Conservation (phyloP, 2,329 filamentous ascomycete genomes). For the Neonectria hederae region DNA sequence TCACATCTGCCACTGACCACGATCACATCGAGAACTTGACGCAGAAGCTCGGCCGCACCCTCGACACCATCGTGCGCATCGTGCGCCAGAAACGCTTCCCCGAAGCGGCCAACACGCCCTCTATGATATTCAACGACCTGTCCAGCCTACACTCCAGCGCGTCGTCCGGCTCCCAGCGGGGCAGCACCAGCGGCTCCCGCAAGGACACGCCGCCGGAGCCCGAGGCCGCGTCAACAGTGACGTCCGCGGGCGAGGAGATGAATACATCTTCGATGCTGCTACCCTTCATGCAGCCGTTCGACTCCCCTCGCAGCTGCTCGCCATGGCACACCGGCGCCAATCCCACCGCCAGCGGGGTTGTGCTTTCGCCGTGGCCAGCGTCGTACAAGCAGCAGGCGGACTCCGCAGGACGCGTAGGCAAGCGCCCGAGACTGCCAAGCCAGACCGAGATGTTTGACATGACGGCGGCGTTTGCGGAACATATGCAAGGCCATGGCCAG, state of each 20-base stretch:
- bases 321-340: slow-evolving; percentile 23
- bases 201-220: slow-evolving; percentile 36
- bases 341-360: slow-evolving; percentile 1
- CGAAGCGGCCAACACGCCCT: slow-evolving; percentile 27
- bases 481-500: slow-evolving; percentile 22
- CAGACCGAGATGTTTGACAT: slow-evolving; percentile 38
- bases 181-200: slow-evolving; percentile 32
- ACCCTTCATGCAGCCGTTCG: slow-evolving; percentile 33
- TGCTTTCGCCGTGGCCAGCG: slow-evolving; percentile 27
- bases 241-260: slow-evolving; percentile 23
- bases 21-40: slow-evolving; percentile 33
- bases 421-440: slow-evolving; percentile 34
- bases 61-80: slow-evolving; percentile 30
- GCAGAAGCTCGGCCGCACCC: slow-evolving; percentile 31
- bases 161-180: slow-evolving; percentile 35
- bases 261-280: slow-evolving; percentile 31
- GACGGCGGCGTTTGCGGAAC: slow-evolving; percentile 32
- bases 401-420: slow-evolving; percentile 21
- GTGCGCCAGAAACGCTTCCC: slow-evolving; percentile 33
- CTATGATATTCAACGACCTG: slow-evolving; percentile 37
- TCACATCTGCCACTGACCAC: slow-evolving; percentile 28
- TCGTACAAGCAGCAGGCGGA: slow-evolving; percentile 39
- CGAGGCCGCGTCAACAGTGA: slow-evolving; percentile 27
- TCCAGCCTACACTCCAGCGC: slow-evolving; percentile 35
- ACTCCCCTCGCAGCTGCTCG: slow-evolving; percentile 26